These are phyloP conservation scores for Pisolithus sp. DNA, from an alignment of 768 basidiomycete species.

Conservation along the genomic window DNA sequence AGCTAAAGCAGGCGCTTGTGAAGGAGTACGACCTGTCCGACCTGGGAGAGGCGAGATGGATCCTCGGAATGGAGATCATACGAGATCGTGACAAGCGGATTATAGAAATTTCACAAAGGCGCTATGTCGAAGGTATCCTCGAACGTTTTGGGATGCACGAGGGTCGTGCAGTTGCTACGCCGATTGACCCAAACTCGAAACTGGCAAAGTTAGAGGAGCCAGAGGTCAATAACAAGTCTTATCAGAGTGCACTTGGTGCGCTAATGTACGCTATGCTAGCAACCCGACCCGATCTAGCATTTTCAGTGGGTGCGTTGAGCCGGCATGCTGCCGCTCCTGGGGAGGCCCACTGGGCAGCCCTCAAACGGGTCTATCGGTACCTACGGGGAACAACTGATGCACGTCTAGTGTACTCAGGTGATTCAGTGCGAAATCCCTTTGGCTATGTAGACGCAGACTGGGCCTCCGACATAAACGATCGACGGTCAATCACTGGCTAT, in stretches of 20 bases:
- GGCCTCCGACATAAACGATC: neutral
- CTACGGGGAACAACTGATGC: neutral
- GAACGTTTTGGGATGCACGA: neutral
- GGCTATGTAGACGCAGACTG: neutral
- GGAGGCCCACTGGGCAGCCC: neutral
- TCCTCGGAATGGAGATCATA: neutral
- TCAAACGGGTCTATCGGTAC: neutral
- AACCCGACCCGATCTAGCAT: neutral
- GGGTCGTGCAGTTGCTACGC: neutral
- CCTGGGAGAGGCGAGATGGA: neutral
- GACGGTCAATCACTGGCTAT: no score
- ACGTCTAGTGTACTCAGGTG: neutral
- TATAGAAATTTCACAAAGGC: neutral
- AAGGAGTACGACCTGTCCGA: neutral
- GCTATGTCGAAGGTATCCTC: neutral
- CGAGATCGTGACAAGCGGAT: neutral
- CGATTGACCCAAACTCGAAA: neutral
- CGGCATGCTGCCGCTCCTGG: neutral
- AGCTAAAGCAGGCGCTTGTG: no score
- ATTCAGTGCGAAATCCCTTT: neutral
- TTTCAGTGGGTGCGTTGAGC: neutral
- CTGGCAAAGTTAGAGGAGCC: neutral
- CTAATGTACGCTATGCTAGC: neutral
- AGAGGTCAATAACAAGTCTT: neutral
- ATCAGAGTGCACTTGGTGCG: neutral